Evolutionary conservation across 2,329 filamentous ascomycete genomes (phyloP).

Genomic region (Dothideomycetes sp.): DNA sequence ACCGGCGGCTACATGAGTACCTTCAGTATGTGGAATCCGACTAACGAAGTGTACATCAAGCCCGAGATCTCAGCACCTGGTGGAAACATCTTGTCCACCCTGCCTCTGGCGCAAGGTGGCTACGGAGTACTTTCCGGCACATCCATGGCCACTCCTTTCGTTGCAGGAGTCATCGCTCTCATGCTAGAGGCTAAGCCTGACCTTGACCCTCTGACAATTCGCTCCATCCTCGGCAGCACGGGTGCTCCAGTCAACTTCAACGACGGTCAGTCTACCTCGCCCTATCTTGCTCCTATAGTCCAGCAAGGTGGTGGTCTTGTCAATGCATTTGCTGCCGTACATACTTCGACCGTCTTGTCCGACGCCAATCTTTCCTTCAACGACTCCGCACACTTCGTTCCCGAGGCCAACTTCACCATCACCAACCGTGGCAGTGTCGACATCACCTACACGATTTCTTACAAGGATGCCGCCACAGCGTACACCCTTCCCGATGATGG

Average conservation of each 20-base stretch:
- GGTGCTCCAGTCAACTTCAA: conserved; percentile 23
- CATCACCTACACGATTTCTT: conserved; percentile 45
- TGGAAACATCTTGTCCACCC: conserved; percentile 51
- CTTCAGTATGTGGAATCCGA: conserved; percentile 53
- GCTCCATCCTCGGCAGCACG: conserved; percentile 20
- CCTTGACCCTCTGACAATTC: conserved; percentile 20
- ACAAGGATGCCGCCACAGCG: conserved; percentile 43
- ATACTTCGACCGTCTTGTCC: conserved; percentile 44
- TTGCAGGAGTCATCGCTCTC: conserved; percentile 39
- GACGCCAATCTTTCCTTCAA: conserved; percentile 54
- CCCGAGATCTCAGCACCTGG: conserved; percentile 49
- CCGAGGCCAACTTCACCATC: conserved; percentile 45
- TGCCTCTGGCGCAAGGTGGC: conserved; percentile 30
- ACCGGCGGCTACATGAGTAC: conserved; percentile 44
- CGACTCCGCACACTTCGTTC: conserved; percentile 49
- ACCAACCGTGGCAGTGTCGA: conserved; percentile 43
- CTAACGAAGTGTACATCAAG: conserved; percentile 49
- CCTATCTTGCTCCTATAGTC: conserved; percentile 38
- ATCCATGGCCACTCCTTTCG: conserved; percentile 52
- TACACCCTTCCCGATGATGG: conserved; percentile 37
- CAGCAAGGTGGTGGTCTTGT: conserved; percentile 55
- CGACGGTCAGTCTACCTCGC: conserved; percentile 21
- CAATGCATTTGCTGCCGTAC: conserved; percentile 51
- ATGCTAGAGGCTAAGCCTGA: conserved; percentile 24
- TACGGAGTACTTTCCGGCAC: conserved; percentile 48